A percentile compares a stretch with the other conserved stretches of the same genome.
These are phyloP conservation scores for Domatiomyces globalis DNA, from an alignment of 2,329 filamentous ascomycete species.

Conservation along the genomic window DNA sequence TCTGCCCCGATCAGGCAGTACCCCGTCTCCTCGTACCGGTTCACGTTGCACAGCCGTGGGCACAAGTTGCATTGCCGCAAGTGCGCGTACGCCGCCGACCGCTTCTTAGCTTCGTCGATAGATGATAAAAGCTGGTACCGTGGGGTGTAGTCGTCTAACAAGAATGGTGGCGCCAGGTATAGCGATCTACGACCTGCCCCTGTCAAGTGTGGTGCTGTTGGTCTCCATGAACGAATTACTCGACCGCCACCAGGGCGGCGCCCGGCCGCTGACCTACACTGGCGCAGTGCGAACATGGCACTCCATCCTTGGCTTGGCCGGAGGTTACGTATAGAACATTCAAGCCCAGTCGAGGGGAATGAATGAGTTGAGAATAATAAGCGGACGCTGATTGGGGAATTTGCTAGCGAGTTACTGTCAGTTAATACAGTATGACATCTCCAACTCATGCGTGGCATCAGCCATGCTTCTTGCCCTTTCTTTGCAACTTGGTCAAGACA, in stretches of 20 bases:
- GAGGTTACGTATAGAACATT: background rate
- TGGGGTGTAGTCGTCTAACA: slow-evolving; percentile 61
- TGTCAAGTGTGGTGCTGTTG: slow-evolving; percentile 1
- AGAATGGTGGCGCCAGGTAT: slow-evolving; percentile 48
- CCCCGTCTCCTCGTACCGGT: slow-evolving; percentile 66
- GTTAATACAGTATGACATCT: too few relatives aligned
- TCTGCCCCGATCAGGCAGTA: slow-evolving; percentile 62
- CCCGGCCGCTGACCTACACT: background rate
- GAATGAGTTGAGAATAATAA: background rate
- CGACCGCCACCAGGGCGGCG: too few relatives aligned
- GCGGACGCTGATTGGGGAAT: background rate
- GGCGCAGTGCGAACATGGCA: background rate
- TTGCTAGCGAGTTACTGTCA: too few relatives aligned
- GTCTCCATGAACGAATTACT: background rate
- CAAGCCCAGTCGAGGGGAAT: background rate
- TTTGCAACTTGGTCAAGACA: too few relatives aligned
- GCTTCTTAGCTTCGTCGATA: slow-evolving; percentile 56
- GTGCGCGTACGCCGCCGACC: slow-evolving; percentile 59
- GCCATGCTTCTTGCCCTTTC: too few relatives aligned
- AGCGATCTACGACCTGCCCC: slow-evolving; percentile 20
- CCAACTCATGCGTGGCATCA: too few relatives aligned
- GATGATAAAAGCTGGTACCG: slow-evolving; percentile 56
- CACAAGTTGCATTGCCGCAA: slow-evolving; percentile 69
- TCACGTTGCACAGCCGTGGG: slow-evolving; percentile 61
- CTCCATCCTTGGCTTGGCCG: background rate